Percentiles rank a stretch among this genome's conserved stretches.
Evolutionary conservation across 192 early-diverging fungal species (phyloP).

Genomic region (Globomyces pollinis-pini): DNA sequence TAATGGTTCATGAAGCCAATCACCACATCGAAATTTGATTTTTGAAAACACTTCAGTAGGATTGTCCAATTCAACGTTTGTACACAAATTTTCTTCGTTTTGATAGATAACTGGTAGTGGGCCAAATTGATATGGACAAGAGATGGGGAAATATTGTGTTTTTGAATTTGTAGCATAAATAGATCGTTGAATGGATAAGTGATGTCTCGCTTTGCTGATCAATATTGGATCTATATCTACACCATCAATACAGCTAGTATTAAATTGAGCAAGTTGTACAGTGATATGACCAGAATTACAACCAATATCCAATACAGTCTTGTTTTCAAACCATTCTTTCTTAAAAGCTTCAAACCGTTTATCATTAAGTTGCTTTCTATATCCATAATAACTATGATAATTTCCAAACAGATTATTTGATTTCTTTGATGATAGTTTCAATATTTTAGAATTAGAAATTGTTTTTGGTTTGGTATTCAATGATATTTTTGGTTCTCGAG

Average conservation of each 20-base stretch:
- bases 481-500: too few species aligned
- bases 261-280: slow-evolving; percentile 38
- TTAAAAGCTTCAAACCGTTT: slow-evolving; percentile 50
- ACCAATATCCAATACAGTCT: slow-evolving; percentile 67
- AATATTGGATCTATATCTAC: slow-evolving; percentile 67
- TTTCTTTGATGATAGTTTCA: too few species aligned
- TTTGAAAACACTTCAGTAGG: slow-evolving; percentile 46
- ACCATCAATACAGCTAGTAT: slow-evolving; percentile 50
- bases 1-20: slow-evolving; percentile 48
- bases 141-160: slow-evolving; percentile 47
- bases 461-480: neutral
- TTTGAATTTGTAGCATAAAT: neutral
- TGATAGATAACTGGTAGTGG: slow-evolving; percentile 4
- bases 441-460: neutral
- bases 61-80: neutral
- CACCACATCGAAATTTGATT: slow-evolving; percentile 45
- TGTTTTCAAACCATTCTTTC: slow-evolving; percentile 36
- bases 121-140: neutral
- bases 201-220: slow-evolving; percentile 47
- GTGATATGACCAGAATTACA: slow-evolving; percentile 67
- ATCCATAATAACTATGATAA: slow-evolving; percentile 53
- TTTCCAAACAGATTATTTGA: slow-evolving; percentile 38
- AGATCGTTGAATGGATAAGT: slow-evolving; percentile 19
- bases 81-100: neutral
- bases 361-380: slow-evolving; percentile 34